Percentiles rank a stretch among this genome's conserved stretches.
Conservation (phyloP, 106 monocot genomes). For the Chionographis japonica region DNA sequence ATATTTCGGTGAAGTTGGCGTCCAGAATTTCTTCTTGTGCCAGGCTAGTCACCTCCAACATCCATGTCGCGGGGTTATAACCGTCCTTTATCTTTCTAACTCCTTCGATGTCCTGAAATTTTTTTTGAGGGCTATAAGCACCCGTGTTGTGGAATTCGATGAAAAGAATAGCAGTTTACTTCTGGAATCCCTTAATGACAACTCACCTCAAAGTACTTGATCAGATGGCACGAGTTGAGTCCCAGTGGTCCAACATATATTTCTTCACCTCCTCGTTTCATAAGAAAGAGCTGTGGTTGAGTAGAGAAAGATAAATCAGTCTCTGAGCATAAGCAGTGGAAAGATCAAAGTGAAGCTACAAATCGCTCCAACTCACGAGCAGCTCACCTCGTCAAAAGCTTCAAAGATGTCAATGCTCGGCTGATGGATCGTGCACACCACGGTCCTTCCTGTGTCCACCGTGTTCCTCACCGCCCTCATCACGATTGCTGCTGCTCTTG, state of each 20-base stretch:
- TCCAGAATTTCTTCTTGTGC: too few species aligned
- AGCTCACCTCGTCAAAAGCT: constrained; percentile 84
- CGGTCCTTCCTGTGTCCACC: constrained; percentile 86
- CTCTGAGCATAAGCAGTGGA: not conserved
- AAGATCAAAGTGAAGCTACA: too few species aligned
- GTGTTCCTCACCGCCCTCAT: constrained; percentile 96
- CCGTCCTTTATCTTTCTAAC: too few species aligned
- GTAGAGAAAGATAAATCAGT: not conserved
- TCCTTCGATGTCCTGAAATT: too few species aligned
- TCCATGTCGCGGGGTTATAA: too few species aligned
- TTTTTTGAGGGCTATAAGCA: too few species aligned
- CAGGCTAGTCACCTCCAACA: too few species aligned
- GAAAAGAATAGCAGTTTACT: too few species aligned
- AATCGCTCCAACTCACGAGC: too few species aligned
- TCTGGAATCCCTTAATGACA: not conserved
- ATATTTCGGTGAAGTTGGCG: too few species aligned
- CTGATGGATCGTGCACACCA: constrained; percentile 91
- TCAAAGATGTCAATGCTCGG: constrained; percentile 95
- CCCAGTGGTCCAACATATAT: constrained; percentile 81
- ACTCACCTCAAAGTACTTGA: constrained; percentile 66
- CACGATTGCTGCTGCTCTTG: constrained; percentile 86
- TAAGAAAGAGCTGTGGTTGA: constrained; percentile 51
- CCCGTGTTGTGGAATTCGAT: too few species aligned
- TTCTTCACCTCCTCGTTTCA: constrained; percentile 84
- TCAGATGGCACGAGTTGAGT: constrained; percentile 46